Base-by-base conservation (phyloP, 805 yeast genomes). In the Starmera dryadoides region DNA sequence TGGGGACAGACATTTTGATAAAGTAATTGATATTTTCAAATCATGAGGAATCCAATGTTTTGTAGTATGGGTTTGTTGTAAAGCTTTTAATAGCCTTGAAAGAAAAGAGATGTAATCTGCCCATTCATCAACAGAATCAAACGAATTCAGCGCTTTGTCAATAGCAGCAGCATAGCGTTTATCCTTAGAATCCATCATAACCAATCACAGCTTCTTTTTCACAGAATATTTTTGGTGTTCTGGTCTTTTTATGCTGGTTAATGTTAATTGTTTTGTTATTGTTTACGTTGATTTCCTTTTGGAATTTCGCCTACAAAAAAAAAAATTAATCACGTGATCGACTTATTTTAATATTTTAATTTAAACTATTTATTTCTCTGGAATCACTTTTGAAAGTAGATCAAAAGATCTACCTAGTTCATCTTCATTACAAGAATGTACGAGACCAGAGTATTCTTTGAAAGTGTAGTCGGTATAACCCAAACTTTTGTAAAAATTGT, bases 21-120 rank as follows among this genome's bases (percentile, higher is more conserved):
- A 67, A 31, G 82, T 69, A 43, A 75, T 75, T 26, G 95, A 77
- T 1, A 93, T 79, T 36, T 75, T 74, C 12, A 74, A 63, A 3
- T 81, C 75, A 34, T 66, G 70, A 0, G 96, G 98, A 11, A 91
- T 68, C 73, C 77, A 76, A 43, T 75, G 68, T 33, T 60, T 41
- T 36, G 62, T 46, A 48, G 56, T 46, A 50, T 70, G 61, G 44
- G 64, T 31, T 58, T 70, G 61, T 42, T 73, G 75, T 31, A 89
- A 60, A 0, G 94, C 80, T 56, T 87, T 86, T 42, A 79, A 78
- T 6, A 94, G 70, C 43, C 84, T 77, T 2, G 91, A 79, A 34
- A 94, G 66, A 56, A 86, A 89, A 18, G 97, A 82, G 41, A 93
- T 93, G 58, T 91, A 88, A 57, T 93, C 98, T 12, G 98, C 98